phyloP scores from a whole-genome alignment of 805 yeast genomes.

The Saccharomycopsis sp. region DNA sequence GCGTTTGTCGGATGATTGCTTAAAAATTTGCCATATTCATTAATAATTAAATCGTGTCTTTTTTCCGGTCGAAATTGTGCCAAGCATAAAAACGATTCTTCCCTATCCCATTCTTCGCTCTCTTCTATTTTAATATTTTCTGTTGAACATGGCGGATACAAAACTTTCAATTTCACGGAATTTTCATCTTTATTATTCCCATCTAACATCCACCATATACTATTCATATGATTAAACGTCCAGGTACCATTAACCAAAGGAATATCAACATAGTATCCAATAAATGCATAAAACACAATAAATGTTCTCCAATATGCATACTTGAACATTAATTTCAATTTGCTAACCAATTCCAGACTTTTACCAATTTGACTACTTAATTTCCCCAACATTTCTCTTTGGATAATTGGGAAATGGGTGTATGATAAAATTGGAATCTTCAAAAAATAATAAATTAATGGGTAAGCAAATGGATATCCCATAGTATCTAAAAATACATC shows the following conservation, averaged over 20 bases:
- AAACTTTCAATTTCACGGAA: slow-evolving; percentile 34
- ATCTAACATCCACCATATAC: slow-evolving; percentile 52
- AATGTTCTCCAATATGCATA: slow-evolving; percentile 67
- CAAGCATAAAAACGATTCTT: slow-evolving; percentile 46
- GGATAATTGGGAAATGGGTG: slow-evolving; percentile 92
- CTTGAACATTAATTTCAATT: slow-evolving; percentile 32
- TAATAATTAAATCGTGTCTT: slow-evolving; percentile 67
- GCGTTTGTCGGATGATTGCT: slow-evolving; percentile 15
- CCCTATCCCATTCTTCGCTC: slow-evolving; percentile 27
- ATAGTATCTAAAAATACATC: slow-evolving; percentile 93
- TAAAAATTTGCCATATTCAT: slow-evolving; percentile 55
- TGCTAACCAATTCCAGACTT: slow-evolving; percentile 21
- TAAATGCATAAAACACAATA: slow-evolving; percentile 53
- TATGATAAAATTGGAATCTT: slow-evolving; percentile 77
- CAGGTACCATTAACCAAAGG: slow-evolving; percentile 82
- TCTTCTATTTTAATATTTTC: slow-evolving; percentile 33
- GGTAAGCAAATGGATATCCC: slow-evolving; percentile 87
- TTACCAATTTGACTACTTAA: slow-evolving; percentile 30
- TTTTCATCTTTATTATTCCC: slow-evolving; percentile 16
- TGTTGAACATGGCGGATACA: slow-evolving; percentile 90
- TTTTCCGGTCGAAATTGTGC: slow-evolving; percentile 97
- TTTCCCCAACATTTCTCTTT: slow-evolving; percentile 76
- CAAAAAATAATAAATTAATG: slow-evolving; percentile 48
- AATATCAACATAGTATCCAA: slow-evolving; percentile 60
- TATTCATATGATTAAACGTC: slow-evolving; percentile 72